A percentile compares a stretch with the other conserved stretches of the same genome.
These are phyloP conservation scores for Berberis thunbergii DNA, from an alignment of 164 flowering plant species.

Conservation along the genomic window DNA sequence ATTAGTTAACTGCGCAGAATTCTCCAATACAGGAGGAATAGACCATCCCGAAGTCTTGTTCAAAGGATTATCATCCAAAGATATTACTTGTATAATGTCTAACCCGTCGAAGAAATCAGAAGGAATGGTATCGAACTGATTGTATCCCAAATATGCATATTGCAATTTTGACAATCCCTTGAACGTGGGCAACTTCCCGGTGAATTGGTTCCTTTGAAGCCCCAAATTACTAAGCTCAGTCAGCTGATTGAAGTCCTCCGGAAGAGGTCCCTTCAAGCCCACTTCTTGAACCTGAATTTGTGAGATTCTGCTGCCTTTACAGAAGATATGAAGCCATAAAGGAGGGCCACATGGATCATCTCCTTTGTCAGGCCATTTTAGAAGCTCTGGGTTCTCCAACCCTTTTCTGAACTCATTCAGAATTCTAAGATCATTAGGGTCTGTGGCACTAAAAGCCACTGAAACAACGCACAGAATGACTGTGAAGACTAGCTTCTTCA, in stretches of 20 bases:
- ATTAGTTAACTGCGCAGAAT: constrained; percentile 45
- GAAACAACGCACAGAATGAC: constrained; percentile 11
- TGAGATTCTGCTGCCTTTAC: constrained; percentile 42
- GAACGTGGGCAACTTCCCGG: constrained; percentile 59
- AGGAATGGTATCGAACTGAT: constrained; percentile 64
- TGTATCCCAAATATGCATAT: constrained; percentile 56
- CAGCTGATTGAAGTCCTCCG: constrained; percentile 56
- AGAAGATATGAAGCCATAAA: constrained; percentile 61
- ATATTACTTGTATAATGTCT: constrained; percentile 34
- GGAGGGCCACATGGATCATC: constrained; percentile 68
- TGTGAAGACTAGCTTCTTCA: constrained; percentile 10
- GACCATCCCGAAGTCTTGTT: constrained; percentile 63
- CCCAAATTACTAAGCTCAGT: constrained; percentile 50
- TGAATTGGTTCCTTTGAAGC: constrained; percentile 54
- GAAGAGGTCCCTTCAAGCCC: constrained; percentile 60
- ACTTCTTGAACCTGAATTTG: constrained; percentile 63
- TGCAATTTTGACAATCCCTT: constrained; percentile 51
- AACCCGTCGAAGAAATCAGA: constrained; percentile 61
- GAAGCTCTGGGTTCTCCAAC: constrained; percentile 58
- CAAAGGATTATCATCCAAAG: constrained; percentile 62
- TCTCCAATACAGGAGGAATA: constrained; percentile 35
- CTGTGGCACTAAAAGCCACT: constrained; percentile 29
- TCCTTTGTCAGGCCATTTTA: constrained; percentile 56
- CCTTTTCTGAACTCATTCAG: constrained; percentile 56
- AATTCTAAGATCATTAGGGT: constrained; percentile 48